phyloP scores from a whole-genome alignment of 2,329 filamentous ascomycete species.

The Neonectria neomacrospora region DNA sequence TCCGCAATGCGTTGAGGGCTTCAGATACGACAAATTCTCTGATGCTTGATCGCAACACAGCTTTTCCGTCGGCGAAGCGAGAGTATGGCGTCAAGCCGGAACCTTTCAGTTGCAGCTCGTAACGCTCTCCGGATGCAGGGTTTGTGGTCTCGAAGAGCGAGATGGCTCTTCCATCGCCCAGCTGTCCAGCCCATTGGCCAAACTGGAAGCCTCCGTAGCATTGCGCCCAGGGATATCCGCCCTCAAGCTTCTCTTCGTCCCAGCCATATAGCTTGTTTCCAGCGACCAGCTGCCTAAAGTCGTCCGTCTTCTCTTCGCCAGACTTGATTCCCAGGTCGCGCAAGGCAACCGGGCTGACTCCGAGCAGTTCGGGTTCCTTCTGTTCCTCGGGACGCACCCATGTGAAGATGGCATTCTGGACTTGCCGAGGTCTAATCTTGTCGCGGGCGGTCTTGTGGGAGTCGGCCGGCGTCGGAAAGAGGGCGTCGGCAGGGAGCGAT shows the following conservation, averaged over 20 bases:
- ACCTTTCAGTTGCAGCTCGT: slow-evolving; percentile 94
- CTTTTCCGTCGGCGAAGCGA: slow-evolving; percentile 94
- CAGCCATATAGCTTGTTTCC: slow-evolving; percentile 87
- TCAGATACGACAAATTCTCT: slow-evolving; percentile 95
- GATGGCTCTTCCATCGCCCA: slow-evolving; percentile 94
- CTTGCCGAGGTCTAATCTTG: slow-evolving; percentile 81
- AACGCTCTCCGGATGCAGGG: slow-evolving; percentile 74
- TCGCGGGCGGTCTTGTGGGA: slow-evolving; percentile 86
- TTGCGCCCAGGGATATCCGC: slow-evolving; percentile 96
- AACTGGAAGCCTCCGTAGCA: slow-evolving; percentile 90
- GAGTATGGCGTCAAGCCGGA: slow-evolving; percentile 95
- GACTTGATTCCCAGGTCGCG: slow-evolving; percentile 80
- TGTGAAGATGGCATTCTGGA: slow-evolving; percentile 87
- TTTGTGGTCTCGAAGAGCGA: slow-evolving; percentile 92
- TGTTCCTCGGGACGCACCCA: slow-evolving; percentile 86
- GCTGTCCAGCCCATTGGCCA: slow-evolving; percentile 93
- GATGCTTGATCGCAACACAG: slow-evolving; percentile 91
- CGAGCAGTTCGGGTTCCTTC: slow-evolving; percentile 80
- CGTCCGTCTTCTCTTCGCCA: slow-evolving; percentile 74
- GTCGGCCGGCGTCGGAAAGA: slow-evolving; percentile 81
- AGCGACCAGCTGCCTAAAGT: slow-evolving; percentile 81
- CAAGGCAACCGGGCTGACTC: slow-evolving; percentile 82
- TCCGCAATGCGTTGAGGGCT: slow-evolving; percentile 83
- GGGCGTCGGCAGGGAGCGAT: slow-evolving; percentile 78
- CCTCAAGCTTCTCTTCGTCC: slow-evolving; percentile 71